Evolutionary conservation across 805 yeast species (phyloP).

Genomic region (Nakazawaea ernobii): DNA sequence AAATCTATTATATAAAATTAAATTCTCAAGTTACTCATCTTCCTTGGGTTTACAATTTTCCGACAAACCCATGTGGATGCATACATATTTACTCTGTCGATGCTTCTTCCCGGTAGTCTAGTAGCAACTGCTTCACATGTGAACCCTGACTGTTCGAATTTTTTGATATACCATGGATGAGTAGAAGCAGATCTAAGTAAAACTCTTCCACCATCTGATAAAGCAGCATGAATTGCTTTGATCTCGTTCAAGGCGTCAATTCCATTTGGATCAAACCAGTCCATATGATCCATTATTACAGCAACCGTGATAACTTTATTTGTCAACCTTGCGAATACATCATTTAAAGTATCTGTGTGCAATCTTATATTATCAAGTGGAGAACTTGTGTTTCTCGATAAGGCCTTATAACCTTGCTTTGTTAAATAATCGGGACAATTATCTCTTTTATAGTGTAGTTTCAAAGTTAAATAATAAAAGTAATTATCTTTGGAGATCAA

Average conservation of each 20-base stretch:
- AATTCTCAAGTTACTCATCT: conserved; percentile 43
- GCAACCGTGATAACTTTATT: conserved; percentile 66
- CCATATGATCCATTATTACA: conserved; percentile 88
- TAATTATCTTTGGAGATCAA: conserved; percentile 68
- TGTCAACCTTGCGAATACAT: conserved; percentile 63
- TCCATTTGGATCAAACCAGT: conserved; percentile 74
- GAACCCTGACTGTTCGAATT: conserved; percentile 65
- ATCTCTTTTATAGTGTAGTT: conserved; percentile 49
- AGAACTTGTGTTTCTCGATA: conserved; percentile 33
- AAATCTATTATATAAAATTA: conserved; percentile 13
- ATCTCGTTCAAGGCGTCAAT: conserved; percentile 63
- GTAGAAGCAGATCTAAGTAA: conserved; percentile 70
- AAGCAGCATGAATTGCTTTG: conserved; percentile 53
- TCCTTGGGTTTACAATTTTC: conserved; percentile 35
- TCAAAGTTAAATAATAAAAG: conserved; percentile 66
- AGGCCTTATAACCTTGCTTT: conserved; percentile 45
- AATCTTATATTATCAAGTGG: conserved; percentile 68
- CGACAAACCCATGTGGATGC: conserved; percentile 86
- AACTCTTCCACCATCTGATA: conserved; percentile 66
- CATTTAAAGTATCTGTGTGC: conserved; percentile 75
- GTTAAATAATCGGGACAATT: conserved; percentile 80
- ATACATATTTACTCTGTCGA: conserved; percentile 82
- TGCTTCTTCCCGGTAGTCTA: conserved; percentile 55
- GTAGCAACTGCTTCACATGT: conserved; percentile 64
- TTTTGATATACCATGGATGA: conserved; percentile 71